These are phyloP conservation scores for Alternaria triticina DNA, from an alignment of 2,329 filamentous ascomycete genomes.

Conservation along the genomic window DNA sequence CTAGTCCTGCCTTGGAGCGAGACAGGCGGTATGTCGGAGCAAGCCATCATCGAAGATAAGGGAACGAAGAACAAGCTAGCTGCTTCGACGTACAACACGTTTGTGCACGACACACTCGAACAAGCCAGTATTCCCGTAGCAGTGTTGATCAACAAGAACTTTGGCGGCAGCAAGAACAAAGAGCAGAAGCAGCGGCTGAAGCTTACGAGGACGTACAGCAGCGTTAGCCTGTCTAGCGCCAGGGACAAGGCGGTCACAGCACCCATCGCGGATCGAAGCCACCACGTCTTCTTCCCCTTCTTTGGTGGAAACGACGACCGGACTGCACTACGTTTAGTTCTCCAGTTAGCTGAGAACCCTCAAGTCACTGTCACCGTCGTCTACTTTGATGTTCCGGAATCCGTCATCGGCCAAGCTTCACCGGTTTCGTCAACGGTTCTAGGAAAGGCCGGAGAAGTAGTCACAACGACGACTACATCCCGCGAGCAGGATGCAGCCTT, in stretches of 20 bases:
- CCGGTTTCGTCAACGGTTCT: conserved; percentile 7
- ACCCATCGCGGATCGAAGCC: conserved; percentile 70
- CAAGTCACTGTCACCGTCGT: conserved; percentile 80
- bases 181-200: conserved; percentile 20
- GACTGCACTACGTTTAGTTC: conserved; percentile 76
- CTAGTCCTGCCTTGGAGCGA: conserved; percentile 91
- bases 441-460: conserved; percentile 23
- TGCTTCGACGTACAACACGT: conserved; percentile 70
- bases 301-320: conserved; percentile 84
- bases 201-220: conserved; percentile 40
- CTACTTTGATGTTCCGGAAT: conserved; percentile 56
- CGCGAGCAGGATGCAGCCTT: conserved; percentile 59
- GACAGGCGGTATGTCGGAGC: conserved; percentile 75
- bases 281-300: conserved; percentile 87
- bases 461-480: conserved; percentile 6
- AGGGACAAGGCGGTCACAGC: conserved; percentile 62
- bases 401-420: conserved; percentile 18
- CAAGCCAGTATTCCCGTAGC: conserved; percentile 72
- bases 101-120: conserved; percentile 72
- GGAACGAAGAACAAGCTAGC: conserved; percentile 65
- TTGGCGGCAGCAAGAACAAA: conserved; percentile 58
- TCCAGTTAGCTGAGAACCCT: conserved; percentile 82
- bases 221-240: conserved; percentile 58
- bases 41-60: conserved; percentile 57
- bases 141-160: conserved; percentile 78